Evolutionary conservation across 1,139 yeast genomes (phyloP).

Genomic region (Diutina siamensis): DNA sequence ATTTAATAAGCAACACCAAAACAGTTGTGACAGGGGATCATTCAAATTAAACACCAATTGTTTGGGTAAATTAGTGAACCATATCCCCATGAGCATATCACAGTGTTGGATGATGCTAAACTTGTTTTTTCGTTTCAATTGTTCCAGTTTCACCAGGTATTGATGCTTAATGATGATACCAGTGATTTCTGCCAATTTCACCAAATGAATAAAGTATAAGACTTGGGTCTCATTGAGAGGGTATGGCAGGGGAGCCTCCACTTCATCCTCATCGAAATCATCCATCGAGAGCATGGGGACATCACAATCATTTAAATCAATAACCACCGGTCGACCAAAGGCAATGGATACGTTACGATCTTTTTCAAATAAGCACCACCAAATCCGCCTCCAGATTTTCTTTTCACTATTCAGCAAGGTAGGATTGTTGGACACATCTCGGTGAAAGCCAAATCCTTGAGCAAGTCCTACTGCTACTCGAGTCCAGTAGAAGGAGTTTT

Average conservation of each 20-base stretch:
- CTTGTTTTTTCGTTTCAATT: conserved; percentile 33
- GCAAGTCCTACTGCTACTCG: conserved; percentile 64
- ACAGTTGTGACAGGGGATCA: conserved; percentile 40
- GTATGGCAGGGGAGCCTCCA: conserved; percentile 28
- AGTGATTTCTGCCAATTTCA: conserved; percentile 63
- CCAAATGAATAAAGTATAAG: conserved; percentile 48
- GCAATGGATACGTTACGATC: conserved; percentile 68
- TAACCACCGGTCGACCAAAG: conserved; percentile 61
- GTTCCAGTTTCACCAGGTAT: conserved; percentile 59
- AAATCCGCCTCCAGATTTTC: conserved; percentile 55
- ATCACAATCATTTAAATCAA: conserved; percentile 67
- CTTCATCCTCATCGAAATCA: conserved; percentile 48
- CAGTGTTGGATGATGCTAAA: conserved; percentile 56
- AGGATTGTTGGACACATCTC: conserved; percentile 32
- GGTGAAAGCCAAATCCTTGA: conserved; percentile 70
- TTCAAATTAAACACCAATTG: conserved; percentile 52
- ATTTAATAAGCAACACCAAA: conserved; percentile 52
- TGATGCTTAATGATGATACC: conserved; percentile 65
- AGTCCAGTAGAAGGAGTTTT: conserved; percentile 70
- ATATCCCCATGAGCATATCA: conserved; percentile 69
- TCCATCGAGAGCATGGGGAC: conserved; percentile 60
- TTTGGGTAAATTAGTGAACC: conserved; percentile 63
- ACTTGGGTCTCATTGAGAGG: conserved; percentile 39
- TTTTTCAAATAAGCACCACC: conserved; percentile 74
- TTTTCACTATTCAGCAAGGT: conserved; percentile 29